phyloP scores from a whole-genome alignment of 1,139 yeast genomes.

The Candida sojae region DNA sequence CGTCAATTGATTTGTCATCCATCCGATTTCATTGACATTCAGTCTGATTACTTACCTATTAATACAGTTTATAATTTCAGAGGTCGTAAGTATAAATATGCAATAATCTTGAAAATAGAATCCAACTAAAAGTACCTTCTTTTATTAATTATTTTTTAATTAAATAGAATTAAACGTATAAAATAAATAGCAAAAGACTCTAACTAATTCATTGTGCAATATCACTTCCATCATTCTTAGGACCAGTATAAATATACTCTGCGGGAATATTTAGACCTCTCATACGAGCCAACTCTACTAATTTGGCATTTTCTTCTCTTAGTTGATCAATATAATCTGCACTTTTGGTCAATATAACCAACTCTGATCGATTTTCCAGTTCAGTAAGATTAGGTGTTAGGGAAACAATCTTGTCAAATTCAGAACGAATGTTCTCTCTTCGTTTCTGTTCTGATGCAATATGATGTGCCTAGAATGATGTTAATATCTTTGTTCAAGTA shows the following conservation, averaged over 20 bases:
- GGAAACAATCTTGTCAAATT: constrained; percentile 45
- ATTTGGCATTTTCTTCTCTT: constrained; percentile 38
- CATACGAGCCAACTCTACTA: constrained; percentile 34
- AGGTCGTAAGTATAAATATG: constrained; percentile 22
- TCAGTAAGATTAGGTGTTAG: constrained; percentile 45
- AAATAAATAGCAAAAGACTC: not conserved
- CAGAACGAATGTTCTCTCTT: constrained; percentile 48
- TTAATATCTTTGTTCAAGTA: constrained; percentile 11
- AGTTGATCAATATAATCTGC: constrained; percentile 48
- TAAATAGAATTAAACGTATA: not conserved
- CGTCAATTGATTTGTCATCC: constrained; percentile 13
- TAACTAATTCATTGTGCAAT: constrained; percentile 11
- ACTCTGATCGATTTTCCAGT: constrained; percentile 47
- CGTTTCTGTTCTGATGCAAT: constrained; percentile 54
- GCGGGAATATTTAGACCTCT: constrained; percentile 42
- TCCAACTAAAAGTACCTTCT: not conserved
- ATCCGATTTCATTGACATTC: not conserved
- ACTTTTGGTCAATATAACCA: constrained; percentile 46
- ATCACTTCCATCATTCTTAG: constrained; percentile 23
- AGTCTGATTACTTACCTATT: constrained; percentile 31
- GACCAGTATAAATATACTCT: constrained; percentile 41
- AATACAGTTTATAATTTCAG: constrained; percentile 19
- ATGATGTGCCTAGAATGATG: constrained; percentile 42
- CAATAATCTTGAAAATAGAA: constrained; percentile 24
- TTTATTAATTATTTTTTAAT: not conserved